Percentiles rank a stretch among this genome's conserved stretches.
Conservation (phyloP, 805 yeast genomes). For the Cephaloascus fragrans region DNA sequence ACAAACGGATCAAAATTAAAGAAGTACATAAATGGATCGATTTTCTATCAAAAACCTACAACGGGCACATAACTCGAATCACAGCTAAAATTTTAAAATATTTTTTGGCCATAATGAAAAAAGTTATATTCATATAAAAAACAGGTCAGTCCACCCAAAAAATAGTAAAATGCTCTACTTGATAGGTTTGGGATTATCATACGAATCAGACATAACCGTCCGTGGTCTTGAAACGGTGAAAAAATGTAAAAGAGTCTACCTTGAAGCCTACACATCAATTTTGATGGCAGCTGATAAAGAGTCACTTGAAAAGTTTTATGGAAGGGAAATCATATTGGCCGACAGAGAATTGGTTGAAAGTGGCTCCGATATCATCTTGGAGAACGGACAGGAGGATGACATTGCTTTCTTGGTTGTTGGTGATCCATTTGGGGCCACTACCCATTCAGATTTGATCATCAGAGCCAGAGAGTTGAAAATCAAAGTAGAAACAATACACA, state of each 20-base stretch:
- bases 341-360: conserved; percentile 92
- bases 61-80: no score
- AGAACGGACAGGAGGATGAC: conserved; percentile 69
- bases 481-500: conserved; percentile 75
- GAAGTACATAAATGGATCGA: no score
- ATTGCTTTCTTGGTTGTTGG: conserved; percentile 95
- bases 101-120: no score
- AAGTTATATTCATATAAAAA: no score
- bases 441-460: conserved; percentile 89
- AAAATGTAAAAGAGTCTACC: conserved; percentile 79
- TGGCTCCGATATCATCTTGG: conserved; percentile 76
- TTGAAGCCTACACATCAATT: conserved; percentile 93
- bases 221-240: conserved; percentile 84
- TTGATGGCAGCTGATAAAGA: conserved; percentile 83
- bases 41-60: no score
- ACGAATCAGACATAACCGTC: conserved; percentile 85
- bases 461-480: conserved; percentile 84
- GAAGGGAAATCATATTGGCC: conserved; percentile 76
- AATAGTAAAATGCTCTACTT: conserved; percentile 67
- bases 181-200: conserved; percentile 85
- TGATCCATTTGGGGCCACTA: conserved; percentile 96
- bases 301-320: conserved; percentile 75
- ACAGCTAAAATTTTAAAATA: no score
- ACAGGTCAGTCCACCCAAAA: no score
- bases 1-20: no score